These are phyloP conservation scores for Pseudoscleropodium purum DNA, from an alignment of 225 moss, liverwort and hornwort genomes.

Conservation along the genomic window DNA sequence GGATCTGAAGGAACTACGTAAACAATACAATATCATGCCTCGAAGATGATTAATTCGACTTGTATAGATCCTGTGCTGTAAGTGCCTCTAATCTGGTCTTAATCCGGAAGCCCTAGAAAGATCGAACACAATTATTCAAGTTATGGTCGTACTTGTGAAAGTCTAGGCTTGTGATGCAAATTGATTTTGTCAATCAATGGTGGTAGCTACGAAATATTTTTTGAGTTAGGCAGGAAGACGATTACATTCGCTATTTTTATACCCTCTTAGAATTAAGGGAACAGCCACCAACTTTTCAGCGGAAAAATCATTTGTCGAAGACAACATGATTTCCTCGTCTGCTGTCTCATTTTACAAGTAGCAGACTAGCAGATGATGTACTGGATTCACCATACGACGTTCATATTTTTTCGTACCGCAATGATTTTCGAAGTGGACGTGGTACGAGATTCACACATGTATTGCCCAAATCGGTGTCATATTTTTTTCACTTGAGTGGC, in stretches of 20 bases:
- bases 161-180: neutral
- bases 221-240: neutral
- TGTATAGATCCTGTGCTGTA: neutral
- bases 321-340: neutral
- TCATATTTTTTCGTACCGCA: neutral
- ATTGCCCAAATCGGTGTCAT: neutral
- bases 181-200: neutral
- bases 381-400: neutral
- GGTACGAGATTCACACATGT: neutral
- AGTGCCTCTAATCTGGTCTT: neutral
- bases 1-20: slow-evolving; percentile 20
- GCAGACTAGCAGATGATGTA: neutral
- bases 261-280: neutral
- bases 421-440: neutral
- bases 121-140: neutral
- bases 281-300: neutral
- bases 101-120: neutral
- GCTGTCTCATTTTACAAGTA: neutral
- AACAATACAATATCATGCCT: slow-evolving; percentile 7
- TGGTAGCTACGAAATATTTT: neutral
- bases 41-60: slow-evolving; percentile 3
- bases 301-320: neutral
- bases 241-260: neutral
- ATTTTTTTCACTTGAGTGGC: neutral
- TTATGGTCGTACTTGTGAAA: neutral